Conservation (phyloP, 352 stramenopile species). For the Phytophthora cryptogea region DNA sequence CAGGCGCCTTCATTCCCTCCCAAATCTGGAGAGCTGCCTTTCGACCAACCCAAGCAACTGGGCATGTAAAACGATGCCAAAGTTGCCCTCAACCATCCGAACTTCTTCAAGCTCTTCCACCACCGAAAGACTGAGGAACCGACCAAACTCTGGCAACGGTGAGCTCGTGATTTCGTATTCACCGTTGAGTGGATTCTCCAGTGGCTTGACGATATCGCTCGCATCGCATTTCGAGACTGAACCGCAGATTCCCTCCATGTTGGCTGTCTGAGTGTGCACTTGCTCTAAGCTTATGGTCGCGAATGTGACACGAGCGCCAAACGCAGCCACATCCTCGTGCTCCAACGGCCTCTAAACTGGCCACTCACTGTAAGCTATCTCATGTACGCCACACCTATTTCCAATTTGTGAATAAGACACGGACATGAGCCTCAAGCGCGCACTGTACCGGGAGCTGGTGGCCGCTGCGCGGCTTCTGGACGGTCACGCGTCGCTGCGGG, state of each 20-base stretch:
- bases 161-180: slow-evolving; percentile 75
- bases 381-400: slow-evolving; percentile 4
- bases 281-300: too few species aligned
- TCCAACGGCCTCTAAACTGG: neutral
- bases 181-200: slow-evolving; percentile 75
- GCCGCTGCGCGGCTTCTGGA: slow-evolving; percentile 57
- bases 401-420: too few species aligned
- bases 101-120: slow-evolving; percentile 53
- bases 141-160: slow-evolving; percentile 43
- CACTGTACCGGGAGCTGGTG: slow-evolving; percentile 79
- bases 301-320: neutral
- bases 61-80: slow-evolving; percentile 73
- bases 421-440: slow-evolving; percentile 45
- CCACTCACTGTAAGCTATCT: neutral
- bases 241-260: neutral
- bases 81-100: slow-evolving; percentile 67
- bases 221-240: slow-evolving; percentile 56
- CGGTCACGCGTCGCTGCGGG: slow-evolving; percentile 55
- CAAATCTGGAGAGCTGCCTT: neutral
- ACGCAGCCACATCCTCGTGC: neutral
- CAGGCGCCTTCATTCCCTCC: too few species aligned
- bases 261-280: neutral
- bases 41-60: slow-evolving; percentile 44
- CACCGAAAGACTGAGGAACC: slow-evolving; percentile 67
- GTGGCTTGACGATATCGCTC: slow-evolving; percentile 50